Evolutionary conservation across 768 basidiomycete genomes (phyloP), one percentile per base, ranked within the genome.

Genomic region (Chalciporus chontae): DNA sequence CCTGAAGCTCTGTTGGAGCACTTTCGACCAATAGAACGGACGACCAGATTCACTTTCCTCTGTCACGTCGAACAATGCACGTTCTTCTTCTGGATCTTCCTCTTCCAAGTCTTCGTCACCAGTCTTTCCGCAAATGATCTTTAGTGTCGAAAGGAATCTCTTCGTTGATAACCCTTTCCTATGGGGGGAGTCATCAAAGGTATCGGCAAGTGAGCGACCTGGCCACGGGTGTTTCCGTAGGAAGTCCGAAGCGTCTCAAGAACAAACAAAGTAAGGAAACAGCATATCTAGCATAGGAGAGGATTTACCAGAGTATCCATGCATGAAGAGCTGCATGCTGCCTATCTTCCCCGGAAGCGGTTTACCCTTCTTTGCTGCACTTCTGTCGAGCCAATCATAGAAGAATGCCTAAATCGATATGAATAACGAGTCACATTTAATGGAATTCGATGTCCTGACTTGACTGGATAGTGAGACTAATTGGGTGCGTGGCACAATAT

Each of bases 321-420:
- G 81, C 60, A 94, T 69, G 69, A 95, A 94, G 47, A 81, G 84
- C 61, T 95, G 93, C 81, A 93, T 85, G 59, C 87, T 90, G 8
- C 93, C 93, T 43, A 93, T 85, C 71, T 95, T 95, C 51, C 88
- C 89, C 19, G 90, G 90, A 17, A 94, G 66, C 1, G 78, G 76
- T 61, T 91, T 90, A 6, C 87, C 89, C 59, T 93, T 91, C 71
- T 90, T 93, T 9, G 78, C 78, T 4, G 80, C 87, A 61, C 72
- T 88, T 51, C 90, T 75, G 59, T 94, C 92, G 24, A 92, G 71
- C 90, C 90, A 94, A 60, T 92, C 89, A 58, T 94, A 95, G 68
- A 89, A 95, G 69, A 95, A 95, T 5, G 90, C 87, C 82, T 91
- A 18, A 26, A 13, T 13, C 11, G 29, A 39, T 27, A 27, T 48